Evolutionary conservation across 345 rosid species (phyloP), one percentile per base, ranked within the genome.

Genomic region (Carallia brachiata): DNA sequence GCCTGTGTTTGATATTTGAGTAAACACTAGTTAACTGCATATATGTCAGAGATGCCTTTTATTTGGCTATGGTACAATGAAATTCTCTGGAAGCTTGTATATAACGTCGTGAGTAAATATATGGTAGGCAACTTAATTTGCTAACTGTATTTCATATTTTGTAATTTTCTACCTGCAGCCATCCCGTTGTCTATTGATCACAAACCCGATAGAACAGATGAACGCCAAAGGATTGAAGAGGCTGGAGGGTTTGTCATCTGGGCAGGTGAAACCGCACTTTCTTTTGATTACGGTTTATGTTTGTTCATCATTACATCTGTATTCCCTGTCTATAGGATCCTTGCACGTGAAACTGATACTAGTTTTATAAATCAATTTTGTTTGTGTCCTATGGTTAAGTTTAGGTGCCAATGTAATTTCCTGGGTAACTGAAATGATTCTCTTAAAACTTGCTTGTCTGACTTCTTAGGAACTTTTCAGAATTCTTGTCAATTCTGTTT

Each of bases 171-270:
- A 15, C 31, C 32, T 76, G 67, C 70, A 87, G 84, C 84, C 62
- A 67, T 79, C 9, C 82, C 87, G 2, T 70, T 84, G 52, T 84
- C 87, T 8, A 53, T 52, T 57, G 87, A 84, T 75, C 87, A 81
- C 71, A 84, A 81, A 61, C 87, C 87, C 61, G 87, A 84, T 75
- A 70, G 83, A 79, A 67, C 82, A 69, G 83, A 84, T 57, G 85
- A 81, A 70, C 82, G 82, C 17, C 80, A 79, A 75, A 79, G 87
- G 70, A 84, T 84, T 53, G 82, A 84, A 68, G 79, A 79, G 7
- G 83, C 83, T 56, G 87, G 87, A 66, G 85, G 87, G 47, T 81
- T 84, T 47, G 19, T 84, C 64, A 65, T 84, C 18, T 84, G 85
- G 87, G 82, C 85, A 55, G 91, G 91, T 87, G 57, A 72, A 65